Base-by-base conservation (phyloP, 345 rosid species). In the Arabidopsis arenosa region DNA sequence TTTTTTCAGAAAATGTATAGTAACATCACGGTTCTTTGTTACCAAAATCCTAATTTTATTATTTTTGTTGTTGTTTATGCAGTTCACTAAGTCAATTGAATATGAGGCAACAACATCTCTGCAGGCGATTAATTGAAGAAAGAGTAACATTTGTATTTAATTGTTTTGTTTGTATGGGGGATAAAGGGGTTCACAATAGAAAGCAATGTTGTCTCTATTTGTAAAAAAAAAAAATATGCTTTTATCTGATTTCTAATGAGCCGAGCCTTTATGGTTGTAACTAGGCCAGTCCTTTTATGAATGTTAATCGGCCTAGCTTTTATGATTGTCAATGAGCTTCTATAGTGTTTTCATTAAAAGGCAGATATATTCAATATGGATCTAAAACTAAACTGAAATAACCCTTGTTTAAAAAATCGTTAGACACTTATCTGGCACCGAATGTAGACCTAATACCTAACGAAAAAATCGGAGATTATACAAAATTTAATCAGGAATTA, bases 31-130 rank as follows among this genome's bases (percentile, higher is more conserved):
- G 40, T 44, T 76, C 26, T 35, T 15, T 35, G 35, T 44, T 62
- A 62, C 26, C 11, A 26, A 55, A 43, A 36, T 2, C 23, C 14
- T 43, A 52, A 45, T 13, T n/a, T 37, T n/a, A 45, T 9, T 37
- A 13, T 15, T 7, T 18, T 68, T 28, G 4, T n/a, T 53, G 39
- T 68, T 77, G 18, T 52, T 26, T 56, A 64, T 49, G 54, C 32
- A 77, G 80, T 77, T 77, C 30, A 77, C 80, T 10, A 77, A 77
- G 63, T 77, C 80, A 10, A 71, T 77, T 71, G 80, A 77, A 15
- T 26, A 71, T 56, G 10, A 77, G 53, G 48, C 62, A 71, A 56
- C 66, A 70, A 77, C 75, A 7, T 39, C 45, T 48, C 40, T 77
- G 5, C 76, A 65, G 23, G 14, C 68, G 18, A 71, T 77, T 71